Evolutionary conservation across 1,284 basidiomycete genomes (phyloP), one percentile per base, ranked within the genome.

Genomic region (Cerrena zonata): DNA sequence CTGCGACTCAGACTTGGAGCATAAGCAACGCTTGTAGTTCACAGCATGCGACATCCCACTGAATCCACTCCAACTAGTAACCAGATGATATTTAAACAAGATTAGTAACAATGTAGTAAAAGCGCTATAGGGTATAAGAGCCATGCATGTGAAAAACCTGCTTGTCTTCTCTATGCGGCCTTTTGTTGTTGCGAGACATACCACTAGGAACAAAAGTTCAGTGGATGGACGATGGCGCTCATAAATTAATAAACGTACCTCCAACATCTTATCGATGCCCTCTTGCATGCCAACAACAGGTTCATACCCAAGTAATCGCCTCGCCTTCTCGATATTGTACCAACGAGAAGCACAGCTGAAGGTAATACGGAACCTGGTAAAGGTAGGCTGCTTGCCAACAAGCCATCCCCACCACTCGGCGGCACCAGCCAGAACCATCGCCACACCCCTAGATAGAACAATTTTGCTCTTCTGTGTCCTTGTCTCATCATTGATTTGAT

Each of bases 251-350:
- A 22, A 41, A 71, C 80, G 58, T 56, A 87, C 86, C 65, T 86
- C 83, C 22, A 92, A 80, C 67, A 86, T 90, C 56, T 75, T 76
- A 68, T 81, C 78, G 53, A 97, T 78, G 21, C 92, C 95, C 59
- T 99, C 94, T 56, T 93, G 85, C 25, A 99, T 62, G 2, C 92
- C 89, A 12, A 96, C 85, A 50, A 92, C 72, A 0, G 95, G 96
- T 65, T 93, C 90, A 69, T 99, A 99, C 2, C 91, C 94, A 36
- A 99, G 75, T 55, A 97, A 80, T 50, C 93, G 73, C 58, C 94
- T 78, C 7, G 95, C 92, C 73, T 92, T 94, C 73, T 99, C 95
- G 48, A 95, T 94, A 66, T 97, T 96, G 69, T 95, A 90, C 76
- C 89, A 98, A 60, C 94, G 79, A 55, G 72, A 76, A 23, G 78